phyloP scores from a whole-genome alignment of 225 moss, liverwort and hornwort species.

The Pseudisothecium myosuroides region DNA sequence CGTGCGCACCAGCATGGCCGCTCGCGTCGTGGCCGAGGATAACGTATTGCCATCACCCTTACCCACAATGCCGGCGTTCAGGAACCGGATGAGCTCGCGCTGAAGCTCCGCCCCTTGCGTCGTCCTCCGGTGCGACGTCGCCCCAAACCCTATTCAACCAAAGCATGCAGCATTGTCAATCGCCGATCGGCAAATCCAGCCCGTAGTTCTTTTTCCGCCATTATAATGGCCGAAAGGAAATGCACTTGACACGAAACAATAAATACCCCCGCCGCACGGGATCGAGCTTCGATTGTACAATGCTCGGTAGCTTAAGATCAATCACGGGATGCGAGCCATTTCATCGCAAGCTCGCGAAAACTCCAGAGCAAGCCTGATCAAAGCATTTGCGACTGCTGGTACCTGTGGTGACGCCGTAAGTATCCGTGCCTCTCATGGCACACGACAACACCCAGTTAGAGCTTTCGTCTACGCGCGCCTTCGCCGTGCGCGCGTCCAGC shows the following conservation, averaged over 20 bases:
- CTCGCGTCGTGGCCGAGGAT: slow-evolving; percentile 26
- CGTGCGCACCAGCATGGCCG: slow-evolving; percentile 45
- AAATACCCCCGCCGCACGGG: not conserved
- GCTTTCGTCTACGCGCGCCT: slow-evolving; percentile 37
- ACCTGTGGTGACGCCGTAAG: slow-evolving; percentile 52
- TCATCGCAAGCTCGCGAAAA: not conserved
- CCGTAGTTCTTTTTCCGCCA: not conserved
- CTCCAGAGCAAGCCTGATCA: not conserved
- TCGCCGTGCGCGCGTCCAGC: slow-evolving; percentile 15
- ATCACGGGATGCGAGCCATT: not conserved
- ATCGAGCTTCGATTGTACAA: not conserved
- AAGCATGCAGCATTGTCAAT: not conserved
- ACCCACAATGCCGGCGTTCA: slow-evolving; percentile 43
- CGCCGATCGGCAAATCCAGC: not conserved
- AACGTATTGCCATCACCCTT: slow-evolving; percentile 29
- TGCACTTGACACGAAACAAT: not conserved
- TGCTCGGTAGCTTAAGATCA: not conserved
- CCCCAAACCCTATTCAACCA: slow-evolving; percentile 27
- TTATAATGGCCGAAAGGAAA: not conserved
- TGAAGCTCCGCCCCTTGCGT: slow-evolving; percentile 31
- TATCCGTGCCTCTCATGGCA: slow-evolving; percentile 35
- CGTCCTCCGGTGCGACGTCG: slow-evolving; percentile 38
- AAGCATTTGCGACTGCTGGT: not conserved
- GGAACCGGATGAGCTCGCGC: slow-evolving; percentile 35
- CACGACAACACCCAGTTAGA: slow-evolving; percentile 46